Conservation (phyloP, 2,329 filamentous ascomycete genomes). For the Talaromyces sp. region DNA sequence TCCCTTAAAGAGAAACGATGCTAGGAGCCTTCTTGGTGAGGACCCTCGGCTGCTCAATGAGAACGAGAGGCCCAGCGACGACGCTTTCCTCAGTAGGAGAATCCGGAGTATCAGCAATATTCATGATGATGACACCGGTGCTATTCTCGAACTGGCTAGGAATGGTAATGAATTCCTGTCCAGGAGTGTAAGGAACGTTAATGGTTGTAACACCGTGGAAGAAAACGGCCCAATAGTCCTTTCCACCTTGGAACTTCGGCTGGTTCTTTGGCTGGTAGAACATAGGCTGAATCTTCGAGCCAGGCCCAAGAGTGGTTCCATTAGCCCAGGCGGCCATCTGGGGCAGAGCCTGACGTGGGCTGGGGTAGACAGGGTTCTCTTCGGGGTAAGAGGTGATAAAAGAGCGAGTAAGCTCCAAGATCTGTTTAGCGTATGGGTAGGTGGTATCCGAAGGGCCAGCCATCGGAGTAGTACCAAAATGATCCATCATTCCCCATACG, state of each 20-base stretch:
- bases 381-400: constrained; percentile 6
- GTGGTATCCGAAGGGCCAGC: constrained; percentile 46
- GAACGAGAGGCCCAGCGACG: constrained; percentile 11
- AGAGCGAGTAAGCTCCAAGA: constrained; percentile 7
- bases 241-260: background rate
- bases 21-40: background rate
- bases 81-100: constrained; percentile 11
- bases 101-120: constrained; percentile 8
- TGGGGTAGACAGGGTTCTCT: constrained; percentile 11
- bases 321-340: constrained; percentile 8
- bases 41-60: constrained; percentile 6
- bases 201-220: constrained; percentile 7
- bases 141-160: constrained; percentile 4
- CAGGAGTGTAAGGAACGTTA: constrained; percentile 2
- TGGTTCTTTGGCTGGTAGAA: background rate
- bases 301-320: constrained; percentile 6
- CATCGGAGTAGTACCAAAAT: constrained; percentile 46
- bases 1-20: background rate
- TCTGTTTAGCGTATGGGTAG: constrained; percentile 26
- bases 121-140: constrained; percentile 10
- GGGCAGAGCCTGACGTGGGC: constrained; percentile 8
- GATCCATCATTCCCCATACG: constrained; percentile 47
- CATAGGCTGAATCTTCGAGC: constrained; percentile 4
- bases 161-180: background rate
- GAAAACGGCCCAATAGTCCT: constrained; percentile 10